Evolutionary conservation across 2,329 filamentous ascomycete species (phyloP), one percentile per base, ranked within the genome.

Genomic region (Lecanicillium sp.): DNA sequence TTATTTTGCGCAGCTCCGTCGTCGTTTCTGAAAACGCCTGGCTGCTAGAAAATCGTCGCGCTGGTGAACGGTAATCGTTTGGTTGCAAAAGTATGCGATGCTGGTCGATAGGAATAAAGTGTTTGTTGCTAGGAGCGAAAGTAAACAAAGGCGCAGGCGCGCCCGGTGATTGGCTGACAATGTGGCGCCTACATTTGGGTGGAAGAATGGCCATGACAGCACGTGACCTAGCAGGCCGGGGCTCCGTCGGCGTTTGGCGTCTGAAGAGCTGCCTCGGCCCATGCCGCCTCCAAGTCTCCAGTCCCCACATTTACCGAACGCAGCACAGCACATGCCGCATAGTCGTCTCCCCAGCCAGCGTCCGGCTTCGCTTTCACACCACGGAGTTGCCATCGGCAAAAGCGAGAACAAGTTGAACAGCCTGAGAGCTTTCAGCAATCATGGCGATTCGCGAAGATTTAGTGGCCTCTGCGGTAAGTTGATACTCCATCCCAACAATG

Each of bases 361-460:
- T 42, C 37, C 14, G 14, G 22, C 22, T 25, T 25, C 22, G 6
- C 22, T 11, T 33, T 20, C 19, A 20, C 19, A 29, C 27, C 29
- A 33, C 25, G 29, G 17, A 18, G 33, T 40, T 33, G 15, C 15
- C 33, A 17, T 35, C 33, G 33, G 20, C 33, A 20, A 7, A n/a
- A 25, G 6, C 22, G 22, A 11, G 11, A 25, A 25, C 25, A 34
- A 37, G 17, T n/a, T 17, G 9, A 25, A 6, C 7, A 8, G 10
- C 27, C n/a, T 41, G 39, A 29, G 12, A 34, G 22, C 18, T 4
- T 11, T 18, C 29, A 25, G 33, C 3, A 43, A 53, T 60, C 63
- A 90, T 80, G 72, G 81, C 89, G 70, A 87, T 95, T 69, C 87
- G 92, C 59, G 90, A 97, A 78, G 90, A 97, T 61, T 71, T 96